These are phyloP conservation scores for Fusarium heterosporum DNA, from an alignment of 2,329 filamentous ascomycete species.

Conservation along the genomic window DNA sequence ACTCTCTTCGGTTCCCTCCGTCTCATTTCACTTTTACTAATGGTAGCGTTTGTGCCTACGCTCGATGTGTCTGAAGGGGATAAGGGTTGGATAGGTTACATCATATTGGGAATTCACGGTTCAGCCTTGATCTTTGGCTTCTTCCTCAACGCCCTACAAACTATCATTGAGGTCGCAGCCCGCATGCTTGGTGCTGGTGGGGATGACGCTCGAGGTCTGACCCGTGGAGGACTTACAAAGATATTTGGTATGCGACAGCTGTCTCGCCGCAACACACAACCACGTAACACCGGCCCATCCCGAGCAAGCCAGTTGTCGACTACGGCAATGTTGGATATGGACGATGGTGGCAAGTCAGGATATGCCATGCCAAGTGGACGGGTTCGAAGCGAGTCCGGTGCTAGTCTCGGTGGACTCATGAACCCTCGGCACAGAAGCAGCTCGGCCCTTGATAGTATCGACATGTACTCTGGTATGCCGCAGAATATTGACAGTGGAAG, in stretches of 20 bases:
- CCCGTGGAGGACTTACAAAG: conserved; percentile 85
- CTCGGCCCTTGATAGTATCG: conserved; percentile 65
- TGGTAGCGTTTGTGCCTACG: conserved; percentile 86
- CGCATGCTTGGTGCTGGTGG: conserved; percentile 85
- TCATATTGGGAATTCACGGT: conserved; percentile 86
- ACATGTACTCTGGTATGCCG: conserved; percentile 57
- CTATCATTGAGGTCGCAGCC: conserved; percentile 87
- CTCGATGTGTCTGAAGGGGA: conserved; percentile 81
- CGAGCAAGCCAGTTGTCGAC: conserved; percentile 86
- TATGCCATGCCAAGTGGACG: conserved; percentile 66
- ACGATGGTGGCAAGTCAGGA: conserved; percentile 72
- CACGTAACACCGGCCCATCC: conserved; percentile 68
- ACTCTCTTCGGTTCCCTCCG: conserved; percentile 83
- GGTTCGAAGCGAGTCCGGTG: conserved; percentile 70
- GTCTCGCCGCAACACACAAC: conserved; percentile 75
- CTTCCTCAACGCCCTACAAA: conserved; percentile 91
- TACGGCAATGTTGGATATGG: conserved; percentile 79
- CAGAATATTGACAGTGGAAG: conserved; percentile 70
- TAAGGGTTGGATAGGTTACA: conserved; percentile 96
- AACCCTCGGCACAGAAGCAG: conserved; percentile 63
- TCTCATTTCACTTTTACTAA: conserved; percentile 79
- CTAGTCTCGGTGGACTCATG: conserved; percentile 66
- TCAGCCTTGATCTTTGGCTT: conserved; percentile 90
- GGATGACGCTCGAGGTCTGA: conserved; percentile 75
- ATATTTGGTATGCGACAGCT: conserved; percentile 93